phyloP scores from a whole-genome alignment of 1,284 basidiomycete species.

The Sporisorium graminicola region DNA sequence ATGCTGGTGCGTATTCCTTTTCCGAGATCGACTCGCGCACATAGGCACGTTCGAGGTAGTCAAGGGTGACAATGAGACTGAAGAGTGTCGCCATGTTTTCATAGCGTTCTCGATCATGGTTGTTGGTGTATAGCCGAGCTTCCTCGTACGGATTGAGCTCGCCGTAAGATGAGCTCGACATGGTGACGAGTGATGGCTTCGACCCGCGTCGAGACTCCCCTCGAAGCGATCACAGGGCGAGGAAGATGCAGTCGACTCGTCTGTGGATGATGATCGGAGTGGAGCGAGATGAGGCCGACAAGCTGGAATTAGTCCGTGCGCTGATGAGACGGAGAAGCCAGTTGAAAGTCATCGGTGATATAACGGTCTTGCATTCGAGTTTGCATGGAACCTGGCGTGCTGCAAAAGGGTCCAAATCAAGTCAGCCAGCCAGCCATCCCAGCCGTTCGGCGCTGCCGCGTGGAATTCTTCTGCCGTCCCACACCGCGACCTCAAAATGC shows the following conservation, averaged over 20 bases:
- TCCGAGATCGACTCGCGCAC: slow-evolving; percentile 88
- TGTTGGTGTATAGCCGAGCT: slow-evolving; percentile 86
- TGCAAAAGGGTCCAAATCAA: slow-evolving; percentile 7
- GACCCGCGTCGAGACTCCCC: neutral
- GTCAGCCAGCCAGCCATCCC: neutral
- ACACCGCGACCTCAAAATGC: neutral
- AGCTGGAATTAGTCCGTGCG: neutral
- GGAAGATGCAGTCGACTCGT: neutral
- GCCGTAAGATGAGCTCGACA: slow-evolving; percentile 41
- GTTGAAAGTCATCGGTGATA: neutral
- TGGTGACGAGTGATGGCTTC: neutral
- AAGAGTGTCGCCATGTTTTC: slow-evolving; percentile 91
- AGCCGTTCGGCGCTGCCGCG: slow-evolving; percentile 13
- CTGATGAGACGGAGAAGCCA: neutral
- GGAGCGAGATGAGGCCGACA: no score
- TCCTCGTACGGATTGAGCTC: slow-evolving; percentile 75
- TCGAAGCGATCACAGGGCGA: neutral
- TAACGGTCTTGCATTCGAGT: neutral
- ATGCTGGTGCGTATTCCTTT: slow-evolving; percentile 95
- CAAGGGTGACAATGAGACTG: slow-evolving; percentile 88
- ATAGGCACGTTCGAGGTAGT: slow-evolving; percentile 95
- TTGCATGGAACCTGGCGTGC: neutral
- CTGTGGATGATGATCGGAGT: neutral
- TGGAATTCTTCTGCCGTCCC: slow-evolving; percentile 5
- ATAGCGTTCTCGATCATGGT: slow-evolving; percentile 88